Base-by-base conservation (phyloP, 2,329 filamentous ascomycete genomes). In the Cladosporium austrohemisphaericum region DNA sequence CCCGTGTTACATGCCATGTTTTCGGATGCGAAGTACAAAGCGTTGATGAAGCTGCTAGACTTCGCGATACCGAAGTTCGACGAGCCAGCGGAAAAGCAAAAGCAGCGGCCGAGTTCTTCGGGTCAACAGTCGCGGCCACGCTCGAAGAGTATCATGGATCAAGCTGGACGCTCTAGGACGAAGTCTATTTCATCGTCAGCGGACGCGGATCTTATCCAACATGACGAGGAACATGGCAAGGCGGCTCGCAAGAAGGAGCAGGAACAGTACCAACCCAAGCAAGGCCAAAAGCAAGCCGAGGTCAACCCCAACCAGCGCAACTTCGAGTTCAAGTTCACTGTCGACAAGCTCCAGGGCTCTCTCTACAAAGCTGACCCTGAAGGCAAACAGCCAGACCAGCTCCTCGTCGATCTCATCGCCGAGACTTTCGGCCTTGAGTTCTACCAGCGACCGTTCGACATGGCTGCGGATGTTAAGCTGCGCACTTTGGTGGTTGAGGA, bases 21-120 rank as follows among this genome's bases (percentile, higher is more conserved):
- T 29, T 97, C 93, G 0, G 94, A 99, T 61, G 83, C 83, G 29
- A 98, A 98, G 66, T 98, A 98, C 74, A 98, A 97, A 72, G 91
- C 83, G 37, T 68, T 98, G 52, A 98, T 99, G 93, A 91, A 84
- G 60, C 77, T 98, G 35, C 92, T 98, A 54, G 92, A 98, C 52
- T 90, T 95, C 50, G 91, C 93, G 0, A 88, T 98, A 52, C 94
- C 93, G 1, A 91, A 86, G 53, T 85, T 97, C 50, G 79, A 81
- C 20, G 50, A 63, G 14, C 36, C 53, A 14, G 25, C 47, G 7
- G 18, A 32, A 10, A 29, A 37, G 5, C 19, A 46, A 32, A 36
- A 49, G 29, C 29, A n/a, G 9, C 36, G 35, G 10, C 48, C 38
- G 31, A 51, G 25, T 55, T 41, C 73, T 71, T 41, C 71, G 68